Base-by-base conservation (phyloP, 2,329 filamentous ascomycete genomes). In the Cladosporium sphaerospermum region DNA sequence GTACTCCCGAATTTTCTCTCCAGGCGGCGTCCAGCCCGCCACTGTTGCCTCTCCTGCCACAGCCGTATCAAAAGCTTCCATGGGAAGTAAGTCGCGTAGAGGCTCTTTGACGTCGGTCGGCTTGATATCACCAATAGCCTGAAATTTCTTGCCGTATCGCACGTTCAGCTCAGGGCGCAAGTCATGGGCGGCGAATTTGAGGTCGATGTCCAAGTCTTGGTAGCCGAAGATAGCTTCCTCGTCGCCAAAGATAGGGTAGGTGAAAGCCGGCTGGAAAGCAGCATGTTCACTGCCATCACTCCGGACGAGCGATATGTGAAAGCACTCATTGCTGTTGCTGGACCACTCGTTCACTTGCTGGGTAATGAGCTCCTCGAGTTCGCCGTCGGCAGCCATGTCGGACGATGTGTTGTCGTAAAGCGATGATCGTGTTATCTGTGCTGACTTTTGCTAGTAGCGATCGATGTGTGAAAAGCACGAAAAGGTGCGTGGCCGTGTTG, bases 161-260 rank as follows among this genome's bases (percentile, higher is more conserved):
- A 90, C 78, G 52, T 84, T 78, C 32, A 96, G 68, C 61, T 88
- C 81, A 0, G 91, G 89, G 60, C 84, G 83, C 73, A 97, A 83
- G 67, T 96, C 87, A 67, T 86, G 81, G 37, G 81, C 79, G 33
- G 78, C 78, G 61, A 85, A 84, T 57, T 82, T 82, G 52, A 97
- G 73, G 57, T 82, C 81, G 65, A 97, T 85, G 59, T 83, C 82
- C 52, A 96, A 78, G 51, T 83, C 83, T 67, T 89, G 85, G 75
- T 96, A 96, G 36, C 92, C 92, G 62, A 95, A 91, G 59, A 97
- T 92, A 31, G 79, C 81, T 70, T 99, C 90, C 8, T 93, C 85
- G n/a, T 97, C 86, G 64, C 89, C 89, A 62, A 97, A 96, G 58
- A 99, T 86, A 1, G 89, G 77, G 70, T 97, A 96, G 14, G 92